Percentiles rank a stretch among this genome's conserved stretches.
phyloP scores from a whole-genome alignment of 164 flowering plant species.

The Magnolia sinica region DNA sequence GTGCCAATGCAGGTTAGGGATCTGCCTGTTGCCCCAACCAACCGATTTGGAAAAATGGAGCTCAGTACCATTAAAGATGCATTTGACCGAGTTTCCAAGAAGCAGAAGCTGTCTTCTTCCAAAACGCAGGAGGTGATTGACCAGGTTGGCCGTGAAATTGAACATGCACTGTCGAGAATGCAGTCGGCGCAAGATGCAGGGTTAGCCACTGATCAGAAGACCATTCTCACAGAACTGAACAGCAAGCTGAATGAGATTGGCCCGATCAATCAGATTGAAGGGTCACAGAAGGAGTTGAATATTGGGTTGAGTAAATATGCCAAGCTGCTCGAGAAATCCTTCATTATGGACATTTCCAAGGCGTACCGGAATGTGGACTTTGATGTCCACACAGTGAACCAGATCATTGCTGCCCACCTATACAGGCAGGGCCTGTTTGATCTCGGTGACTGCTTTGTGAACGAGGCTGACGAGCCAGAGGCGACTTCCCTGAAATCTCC shows the following conservation, averaged over 20 bases:
- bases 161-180: slow-evolving; percentile 42
- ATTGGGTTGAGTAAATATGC: slow-evolving; percentile 56
- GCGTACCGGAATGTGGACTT: slow-evolving; percentile 70
- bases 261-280: slow-evolving; percentile 56
- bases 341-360: slow-evolving; percentile 77
- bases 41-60: slow-evolving; percentile 44
- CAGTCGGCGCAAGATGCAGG: slow-evolving; percentile 23
- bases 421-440: slow-evolving; percentile 75
- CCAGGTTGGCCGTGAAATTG: slow-evolving; percentile 57
- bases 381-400: slow-evolving; percentile 53
- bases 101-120: slow-evolving; percentile 66
- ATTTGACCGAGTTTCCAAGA: slow-evolving; percentile 77
- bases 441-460: slow-evolving; percentile 63
- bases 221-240: slow-evolving; percentile 48
- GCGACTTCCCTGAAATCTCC: slow-evolving; percentile 35
- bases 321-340: slow-evolving; percentile 65
- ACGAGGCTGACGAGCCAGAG: slow-evolving; percentile 54
- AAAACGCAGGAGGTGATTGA: slow-evolving; percentile 69
- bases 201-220: slow-evolving; percentile 27
- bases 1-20: background rate
- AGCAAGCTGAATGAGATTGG: slow-evolving; percentile 41
- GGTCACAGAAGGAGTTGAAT: slow-evolving; percentile 68
- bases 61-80: slow-evolving; percentile 70
- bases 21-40: background rate
- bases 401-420: slow-evolving; percentile 70